Conservation (phyloP, 1,284 basidiomycete genomes). For the Moesziomyces aphidis region DNA sequence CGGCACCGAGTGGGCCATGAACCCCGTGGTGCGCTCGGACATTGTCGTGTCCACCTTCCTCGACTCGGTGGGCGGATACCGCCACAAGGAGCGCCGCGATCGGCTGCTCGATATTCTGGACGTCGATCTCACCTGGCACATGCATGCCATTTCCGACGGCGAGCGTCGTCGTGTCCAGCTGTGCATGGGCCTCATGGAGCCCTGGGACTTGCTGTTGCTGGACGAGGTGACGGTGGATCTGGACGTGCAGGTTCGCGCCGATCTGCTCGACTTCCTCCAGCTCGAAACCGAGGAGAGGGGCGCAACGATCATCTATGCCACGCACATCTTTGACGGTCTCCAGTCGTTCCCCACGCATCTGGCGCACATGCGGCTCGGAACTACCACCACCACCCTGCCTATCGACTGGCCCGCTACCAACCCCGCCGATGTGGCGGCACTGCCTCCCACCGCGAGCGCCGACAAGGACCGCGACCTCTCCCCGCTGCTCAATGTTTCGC, state of each 20-base stretch:
- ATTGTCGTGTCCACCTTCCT: slow-evolving; percentile 76
- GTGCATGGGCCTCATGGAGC: slow-evolving; percentile 94
- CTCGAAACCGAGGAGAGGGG: slow-evolving; percentile 82
- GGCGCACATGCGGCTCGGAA: slow-evolving; percentile 64
- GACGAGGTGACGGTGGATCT: slow-evolving; percentile 99
- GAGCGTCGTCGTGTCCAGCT: slow-evolving; percentile 94
- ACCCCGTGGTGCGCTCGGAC: slow-evolving; percentile 84
- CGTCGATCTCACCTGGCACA: slow-evolving; percentile 80
- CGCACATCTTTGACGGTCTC: slow-evolving; percentile 67
- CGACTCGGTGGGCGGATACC: slow-evolving; percentile 88
- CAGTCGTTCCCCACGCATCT: slow-evolving; percentile 66
- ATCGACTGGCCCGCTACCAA: slow-evolving; percentile 59
- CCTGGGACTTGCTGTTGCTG: slow-evolving; percentile 91
- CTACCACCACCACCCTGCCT: slow-evolving; percentile 47
- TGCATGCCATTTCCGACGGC: slow-evolving; percentile 94
- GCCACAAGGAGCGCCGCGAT: slow-evolving; percentile 89
- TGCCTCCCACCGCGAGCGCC: slow-evolving; percentile 13
- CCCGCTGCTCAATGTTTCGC: slow-evolving; percentile 57
- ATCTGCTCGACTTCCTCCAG: slow-evolving; percentile 87
- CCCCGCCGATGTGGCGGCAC: slow-evolving; percentile 32
- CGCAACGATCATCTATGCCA: slow-evolving; percentile 87
- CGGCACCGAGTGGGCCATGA: slow-evolving; percentile 85
- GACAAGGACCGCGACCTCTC: slow-evolving; percentile 30
- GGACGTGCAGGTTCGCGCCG: slow-evolving; percentile 94
- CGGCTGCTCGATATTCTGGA: slow-evolving; percentile 89